Evolutionary conservation across 768 basidiomycete species (phyloP), one percentile per base, ranked within the genome.

Genomic region (Lepiota subincarnata): DNA sequence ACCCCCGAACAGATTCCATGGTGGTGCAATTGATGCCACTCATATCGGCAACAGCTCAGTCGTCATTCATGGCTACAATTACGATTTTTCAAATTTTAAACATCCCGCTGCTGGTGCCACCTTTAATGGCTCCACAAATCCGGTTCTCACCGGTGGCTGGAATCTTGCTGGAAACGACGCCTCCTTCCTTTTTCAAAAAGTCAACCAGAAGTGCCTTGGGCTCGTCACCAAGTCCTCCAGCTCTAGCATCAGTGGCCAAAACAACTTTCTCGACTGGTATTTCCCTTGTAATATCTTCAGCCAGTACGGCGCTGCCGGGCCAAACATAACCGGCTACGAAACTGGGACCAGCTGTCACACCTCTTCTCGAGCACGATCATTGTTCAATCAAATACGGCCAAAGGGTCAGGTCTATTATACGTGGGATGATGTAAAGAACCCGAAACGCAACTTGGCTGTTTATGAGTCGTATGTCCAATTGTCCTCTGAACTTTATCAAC

Each of bases 221-320:
- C 62, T 92, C 64, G 87, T 99, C 62, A 86, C 81, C 3, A 82
- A 84, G 58, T 80, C 89, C 5, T 59, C 75, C 24, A 83, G 80
- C 41, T 88, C 89, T 6, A 80, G 78, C 51, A 96, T 98, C 62
- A 75, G 82, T 3, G 80, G 82, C 31, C 78, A 66, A 6, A 82
- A 83, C 28, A 70, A 73, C 46, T 64, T 73, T 43, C 68, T 93
- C 62, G 89, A 91, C 57, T 98, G 95, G 95, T 98, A 98, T 68
- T 97, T 98, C 71, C 97, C 97, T 1, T 99, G 97, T 77, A 98
- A 99, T 64, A 71, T 96, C 41, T 87, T 77, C 73, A 79, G 83
- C 60, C 94, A 95, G 70, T 76, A 75, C 58, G 83, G 86, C 4
- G 82, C 66, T 10, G 70, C 72, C 2, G 72, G 76, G 1, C 74